Percentiles rank a stretch among this genome's conserved stretches.
phyloP scores from a whole-genome alignment of 2,329 filamentous ascomycete species.

The Periconia sp. region DNA sequence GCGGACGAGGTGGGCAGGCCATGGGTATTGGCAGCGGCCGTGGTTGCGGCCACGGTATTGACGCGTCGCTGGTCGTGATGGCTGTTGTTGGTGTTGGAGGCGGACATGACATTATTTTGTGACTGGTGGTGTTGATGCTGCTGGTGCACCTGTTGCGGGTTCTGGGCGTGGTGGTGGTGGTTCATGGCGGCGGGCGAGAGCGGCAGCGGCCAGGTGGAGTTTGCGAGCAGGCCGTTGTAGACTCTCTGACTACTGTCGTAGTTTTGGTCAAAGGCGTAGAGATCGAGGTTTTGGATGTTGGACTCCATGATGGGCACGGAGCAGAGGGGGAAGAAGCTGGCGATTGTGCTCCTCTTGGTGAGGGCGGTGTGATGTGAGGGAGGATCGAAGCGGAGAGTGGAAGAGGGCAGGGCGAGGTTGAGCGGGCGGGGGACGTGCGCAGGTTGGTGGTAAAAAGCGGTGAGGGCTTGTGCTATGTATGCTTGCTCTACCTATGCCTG shows the following conservation, averaged over 20 bases:
- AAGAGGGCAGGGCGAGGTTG: neutral
- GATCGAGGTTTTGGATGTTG: slow-evolving; percentile 39
- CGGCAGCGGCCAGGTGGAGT: slow-evolving; percentile 42
- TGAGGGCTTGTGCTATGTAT: slow-evolving; percentile 17
- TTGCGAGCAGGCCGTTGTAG: slow-evolving; percentile 28
- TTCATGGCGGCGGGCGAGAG: slow-evolving; percentile 39
- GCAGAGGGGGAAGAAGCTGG: slow-evolving; percentile 13
- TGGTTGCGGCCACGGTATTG: slow-evolving; percentile 30
- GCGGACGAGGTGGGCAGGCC: slow-evolving; percentile 27
- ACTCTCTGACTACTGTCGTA: slow-evolving; percentile 22
- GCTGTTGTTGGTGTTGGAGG: slow-evolving; percentile 9
- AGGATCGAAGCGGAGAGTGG: slow-evolving; percentile 18
- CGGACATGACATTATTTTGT: slow-evolving; percentile 6
- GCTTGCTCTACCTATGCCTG: too few species aligned
- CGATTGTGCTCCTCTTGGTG: slow-evolving; percentile 28
- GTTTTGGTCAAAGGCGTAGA: slow-evolving; percentile 44
- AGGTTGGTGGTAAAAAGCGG: slow-evolving; percentile 15
- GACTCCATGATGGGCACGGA: slow-evolving; percentile 44
- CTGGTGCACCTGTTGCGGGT: slow-evolving; percentile 17
- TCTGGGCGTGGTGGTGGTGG: slow-evolving; percentile 23
- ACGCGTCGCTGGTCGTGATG: slow-evolving; percentile 29
- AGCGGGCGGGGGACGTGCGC: neutral
- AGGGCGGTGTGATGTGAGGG: slow-evolving; percentile 14
- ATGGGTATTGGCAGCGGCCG: slow-evolving; percentile 16
- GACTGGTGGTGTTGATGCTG: slow-evolving; percentile 26